Evolutionary conservation across 176 grass and related monocot genomes (phyloP).

Genomic region (Musa itinerans): DNA sequence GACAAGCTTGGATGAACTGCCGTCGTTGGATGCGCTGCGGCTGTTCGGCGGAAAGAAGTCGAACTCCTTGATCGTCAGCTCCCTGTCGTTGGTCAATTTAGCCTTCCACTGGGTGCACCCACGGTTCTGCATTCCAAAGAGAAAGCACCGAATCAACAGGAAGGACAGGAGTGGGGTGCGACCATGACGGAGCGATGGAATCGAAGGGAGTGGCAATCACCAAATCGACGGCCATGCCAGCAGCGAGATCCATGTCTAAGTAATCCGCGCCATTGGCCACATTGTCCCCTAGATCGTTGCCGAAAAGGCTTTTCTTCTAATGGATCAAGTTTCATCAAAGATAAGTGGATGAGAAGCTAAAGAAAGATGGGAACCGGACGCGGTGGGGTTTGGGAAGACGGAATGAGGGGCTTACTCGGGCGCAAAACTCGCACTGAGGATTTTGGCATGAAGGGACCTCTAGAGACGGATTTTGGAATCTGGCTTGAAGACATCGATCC

Average conservation of each 20-base stretch:
- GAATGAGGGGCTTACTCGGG: conserved; percentile 24
- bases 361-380: not conserved
- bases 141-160: not conserved
- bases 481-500: not conserved
- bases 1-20: conserved; percentile 18
- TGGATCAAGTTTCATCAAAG: not conserved
- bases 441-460: conserved; percentile 38
- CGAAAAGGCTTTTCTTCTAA: conserved; percentile 29
- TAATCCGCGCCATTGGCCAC: conserved; percentile 10
- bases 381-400: too few relatives aligned
- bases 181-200: too few relatives aligned
- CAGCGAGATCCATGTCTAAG: conserved; percentile 39
- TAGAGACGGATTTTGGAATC: conserved; percentile 17
- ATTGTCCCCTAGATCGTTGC: conserved; percentile 11
- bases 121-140: not conserved
- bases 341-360: not conserved
- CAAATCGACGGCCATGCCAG: conserved; percentile 35
- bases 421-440: conserved; percentile 55
- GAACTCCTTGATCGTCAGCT: conserved; percentile 41
- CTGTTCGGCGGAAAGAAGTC: conserved; percentile 48
- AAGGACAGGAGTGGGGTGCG: not conserved
- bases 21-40: not conserved
- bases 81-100: not conserved
- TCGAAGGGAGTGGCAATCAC: not conserved
- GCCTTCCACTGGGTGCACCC: too few relatives aligned